Percentiles rank a stretch among this genome's conserved stretches.
Evolutionary conservation across 2,329 filamentous ascomycete species (phyloP).

Genomic region (Penicillium fuscoglaucum): DNA sequence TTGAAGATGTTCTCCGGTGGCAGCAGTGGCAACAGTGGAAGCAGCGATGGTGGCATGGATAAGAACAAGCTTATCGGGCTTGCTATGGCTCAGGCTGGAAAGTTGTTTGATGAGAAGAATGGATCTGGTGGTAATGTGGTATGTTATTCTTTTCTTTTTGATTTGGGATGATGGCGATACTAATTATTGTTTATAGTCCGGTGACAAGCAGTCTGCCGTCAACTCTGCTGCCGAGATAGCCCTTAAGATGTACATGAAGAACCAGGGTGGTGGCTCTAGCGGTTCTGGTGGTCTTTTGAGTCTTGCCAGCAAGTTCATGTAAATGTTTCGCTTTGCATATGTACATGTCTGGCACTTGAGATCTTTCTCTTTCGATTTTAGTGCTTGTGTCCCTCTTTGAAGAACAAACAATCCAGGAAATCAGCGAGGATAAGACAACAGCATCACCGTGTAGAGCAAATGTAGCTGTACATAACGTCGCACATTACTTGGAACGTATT

Average conservation of each 20-base stretch:
- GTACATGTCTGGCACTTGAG: not conserved
- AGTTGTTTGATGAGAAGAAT: constrained; percentile 67
- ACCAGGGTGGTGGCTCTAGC: constrained; percentile 54
- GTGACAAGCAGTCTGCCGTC: constrained; percentile 78
- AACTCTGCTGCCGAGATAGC: constrained; percentile 81
- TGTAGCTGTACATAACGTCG: not conserved
- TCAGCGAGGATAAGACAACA: not conserved
- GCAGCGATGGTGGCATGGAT: constrained; percentile 49
- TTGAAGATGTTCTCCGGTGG: constrained; percentile 66
- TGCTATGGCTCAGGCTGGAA: constrained; percentile 84
- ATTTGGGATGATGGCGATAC: constrained; percentile 1
- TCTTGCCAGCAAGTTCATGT: constrained; percentile 62
- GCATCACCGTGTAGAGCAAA: not conserved
- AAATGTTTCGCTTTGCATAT: not conserved
- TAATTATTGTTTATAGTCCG: constrained; percentile 38
- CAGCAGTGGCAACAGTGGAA: constrained; percentile 31
- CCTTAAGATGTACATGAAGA: constrained; percentile 88
- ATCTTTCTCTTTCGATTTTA: not conserved
- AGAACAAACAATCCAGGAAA: not conserved
- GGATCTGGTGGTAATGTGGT: constrained; percentile 55
- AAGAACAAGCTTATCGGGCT: constrained; percentile 81
- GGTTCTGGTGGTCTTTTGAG: constrained; percentile 55
- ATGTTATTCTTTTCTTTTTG: constrained; percentile 27
- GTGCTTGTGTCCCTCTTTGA: not conserved
- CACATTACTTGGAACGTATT: not conserved